Evolutionary conservation across 2,329 filamentous ascomycete species (phyloP).

Genomic region (Colletotrichum echinochloae): DNA sequence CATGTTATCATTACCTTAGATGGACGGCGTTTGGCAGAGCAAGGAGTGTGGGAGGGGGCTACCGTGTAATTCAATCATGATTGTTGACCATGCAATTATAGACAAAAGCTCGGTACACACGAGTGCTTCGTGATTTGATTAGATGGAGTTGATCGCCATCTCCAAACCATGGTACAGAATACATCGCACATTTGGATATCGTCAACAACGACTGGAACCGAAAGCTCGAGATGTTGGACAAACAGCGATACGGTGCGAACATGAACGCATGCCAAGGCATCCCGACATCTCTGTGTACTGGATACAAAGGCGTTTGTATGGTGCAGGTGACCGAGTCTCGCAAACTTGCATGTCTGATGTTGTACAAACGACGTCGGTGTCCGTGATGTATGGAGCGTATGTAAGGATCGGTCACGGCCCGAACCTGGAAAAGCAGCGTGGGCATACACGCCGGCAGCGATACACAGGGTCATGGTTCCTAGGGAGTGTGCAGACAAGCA

Average conservation of each 20-base stretch:
- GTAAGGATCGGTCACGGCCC: background rate
- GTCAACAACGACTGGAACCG: background rate
- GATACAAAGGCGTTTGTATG: constrained; percentile 8
- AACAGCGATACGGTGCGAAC: background rate
- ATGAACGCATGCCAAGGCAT: background rate
- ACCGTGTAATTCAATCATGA: constrained; percentile 29
- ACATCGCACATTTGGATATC: background rate
- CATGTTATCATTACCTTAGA: constrained; percentile 45
- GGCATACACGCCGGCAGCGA: background rate
- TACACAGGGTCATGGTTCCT: background rate
- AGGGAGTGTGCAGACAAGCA: background rate
- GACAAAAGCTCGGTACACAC: too few species aligned
- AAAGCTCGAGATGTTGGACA: background rate
- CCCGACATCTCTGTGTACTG: background rate
- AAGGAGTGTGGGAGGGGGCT: constrained; percentile 14
- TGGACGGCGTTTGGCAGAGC: constrained; percentile 35
- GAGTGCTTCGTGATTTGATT: background rate
- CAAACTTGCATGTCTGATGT: constrained; percentile 7
- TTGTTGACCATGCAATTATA: constrained; percentile 5
- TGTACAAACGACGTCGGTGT: constrained; percentile 4
- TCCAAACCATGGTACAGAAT: background rate
- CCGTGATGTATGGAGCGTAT: constrained; percentile 1
- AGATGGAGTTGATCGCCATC: background rate
- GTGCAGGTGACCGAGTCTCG: constrained; percentile 15
- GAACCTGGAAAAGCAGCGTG: background rate